These are phyloP conservation scores for Malus sieversii DNA, from an alignment of 306 rosid species.

Conservation along the genomic window DNA sequence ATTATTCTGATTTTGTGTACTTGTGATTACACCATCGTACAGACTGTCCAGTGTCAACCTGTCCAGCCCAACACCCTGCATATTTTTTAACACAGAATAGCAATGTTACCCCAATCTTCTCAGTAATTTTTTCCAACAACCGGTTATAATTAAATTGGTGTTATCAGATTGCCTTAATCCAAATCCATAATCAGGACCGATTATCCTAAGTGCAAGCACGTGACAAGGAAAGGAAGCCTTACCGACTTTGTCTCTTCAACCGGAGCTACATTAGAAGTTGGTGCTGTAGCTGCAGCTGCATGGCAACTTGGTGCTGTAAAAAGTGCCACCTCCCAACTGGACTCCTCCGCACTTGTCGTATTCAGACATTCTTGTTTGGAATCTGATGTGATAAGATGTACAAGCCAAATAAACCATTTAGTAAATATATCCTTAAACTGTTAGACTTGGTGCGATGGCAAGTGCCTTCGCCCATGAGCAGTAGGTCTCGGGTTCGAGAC, in stretches of 20 bases:
- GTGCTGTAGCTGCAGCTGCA: not conserved
- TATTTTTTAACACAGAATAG: not conserved
- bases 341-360: not conserved
- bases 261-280: not conserved
- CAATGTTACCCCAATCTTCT: not conserved
- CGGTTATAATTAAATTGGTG: not conserved
- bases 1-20: not conserved
- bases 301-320: not conserved
- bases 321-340: constrained; percentile 6
- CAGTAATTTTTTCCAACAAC: not conserved
- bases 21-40: not conserved
- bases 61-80: constrained; percentile 3
- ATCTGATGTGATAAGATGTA: not conserved
- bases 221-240: not conserved
- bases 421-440: too few species aligned
- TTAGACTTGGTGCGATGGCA: not conserved
- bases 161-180: not conserved
- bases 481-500: too few species aligned
- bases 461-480: too few species aligned
- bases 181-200: not conserved
- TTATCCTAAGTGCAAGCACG: not conserved
- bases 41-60: constrained; percentile 2
- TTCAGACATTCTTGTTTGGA: not conserved
- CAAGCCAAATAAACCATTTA: not conserved
- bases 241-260: not conserved